Evolutionary conservation across 2,329 filamentous ascomycete species (phyloP).

Genomic region (Xylaria sp.): DNA sequence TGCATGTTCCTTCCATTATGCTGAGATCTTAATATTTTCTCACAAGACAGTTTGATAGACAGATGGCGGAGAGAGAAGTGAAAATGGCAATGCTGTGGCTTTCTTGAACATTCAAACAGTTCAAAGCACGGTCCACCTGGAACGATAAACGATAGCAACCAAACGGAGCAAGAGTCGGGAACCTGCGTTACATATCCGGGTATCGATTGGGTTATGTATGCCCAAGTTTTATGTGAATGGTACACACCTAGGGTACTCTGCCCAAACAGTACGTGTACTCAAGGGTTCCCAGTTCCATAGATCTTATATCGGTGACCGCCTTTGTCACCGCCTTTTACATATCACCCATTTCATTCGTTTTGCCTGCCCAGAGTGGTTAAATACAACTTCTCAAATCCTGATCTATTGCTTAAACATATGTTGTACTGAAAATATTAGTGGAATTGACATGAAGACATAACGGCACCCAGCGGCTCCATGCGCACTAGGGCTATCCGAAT

Average conservation of each 20-base stretch:
- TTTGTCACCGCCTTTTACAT: background rate
- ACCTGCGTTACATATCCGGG: background rate
- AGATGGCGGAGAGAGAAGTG: background rate
- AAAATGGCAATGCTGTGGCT: background rate
- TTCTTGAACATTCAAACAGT: background rate
- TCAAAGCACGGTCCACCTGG: background rate
- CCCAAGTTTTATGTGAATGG: too few relatives aligned
- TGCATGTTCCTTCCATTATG: constrained; percentile 32
- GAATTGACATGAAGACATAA: too few relatives aligned
- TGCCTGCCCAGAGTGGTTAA: background rate
- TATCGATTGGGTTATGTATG: background rate
- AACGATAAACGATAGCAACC: background rate
- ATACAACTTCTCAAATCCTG: background rate
- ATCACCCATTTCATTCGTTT: background rate
- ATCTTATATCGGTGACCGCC: background rate
- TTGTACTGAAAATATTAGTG: too few relatives aligned
- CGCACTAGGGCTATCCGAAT: background rate
- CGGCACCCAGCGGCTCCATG: too few relatives aligned
- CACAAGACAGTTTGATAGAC: background rate
- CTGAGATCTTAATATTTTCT: background rate
- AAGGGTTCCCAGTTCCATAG: too few relatives aligned
- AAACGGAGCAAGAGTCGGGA: background rate
- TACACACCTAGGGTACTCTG: too few relatives aligned
- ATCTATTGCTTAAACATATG: too few relatives aligned
- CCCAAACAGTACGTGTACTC: too few relatives aligned